These are phyloP conservation scores for Penicillium rolfsii DNA, from an alignment of 2,329 filamentous ascomycete genomes.

Conservation along the genomic window DNA sequence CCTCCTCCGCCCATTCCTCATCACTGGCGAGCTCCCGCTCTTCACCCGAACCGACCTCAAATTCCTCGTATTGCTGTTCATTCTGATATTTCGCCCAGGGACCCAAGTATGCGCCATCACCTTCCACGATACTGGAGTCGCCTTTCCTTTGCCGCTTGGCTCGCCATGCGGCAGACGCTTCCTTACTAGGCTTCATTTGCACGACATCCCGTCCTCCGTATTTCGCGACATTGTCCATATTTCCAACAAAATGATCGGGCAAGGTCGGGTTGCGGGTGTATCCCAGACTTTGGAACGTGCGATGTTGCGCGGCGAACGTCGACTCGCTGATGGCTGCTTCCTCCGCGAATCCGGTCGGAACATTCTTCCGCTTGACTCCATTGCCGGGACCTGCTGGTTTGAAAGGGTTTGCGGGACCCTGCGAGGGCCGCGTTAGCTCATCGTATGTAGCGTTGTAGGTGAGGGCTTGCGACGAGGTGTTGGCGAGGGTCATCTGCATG, in stretches of 20 bases:
- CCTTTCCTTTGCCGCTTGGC: conserved; percentile 84
- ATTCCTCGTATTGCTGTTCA: conserved; percentile 71
- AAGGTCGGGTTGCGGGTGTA: conserved; percentile 55
- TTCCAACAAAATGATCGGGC: conserved; percentile 52
- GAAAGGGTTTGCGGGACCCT: conserved; percentile 77
- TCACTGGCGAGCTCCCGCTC: conserved; percentile 75
- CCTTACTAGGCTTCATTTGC: conserved; percentile 65
- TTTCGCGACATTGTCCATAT: conserved; percentile 49
- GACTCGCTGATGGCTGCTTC: conserved; percentile 90
- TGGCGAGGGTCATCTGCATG: conserved; percentile 56
- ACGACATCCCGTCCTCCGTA: conserved; percentile 57
- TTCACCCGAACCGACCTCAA: conserved; percentile 63
- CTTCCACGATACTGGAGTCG: conserved; percentile 79
- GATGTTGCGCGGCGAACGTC: conserved; percentile 84
- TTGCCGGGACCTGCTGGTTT: conserved; percentile 60
- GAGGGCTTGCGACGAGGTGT: conserved; percentile 54
- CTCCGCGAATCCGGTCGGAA: conserved; percentile 82
- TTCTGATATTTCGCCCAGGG: conserved; percentile 88
- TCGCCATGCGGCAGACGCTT: conserved; percentile 67
- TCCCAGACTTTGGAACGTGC: conserved; percentile 71
- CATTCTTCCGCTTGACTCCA: conserved; percentile 73
- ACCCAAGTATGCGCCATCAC: conserved; percentile 84
- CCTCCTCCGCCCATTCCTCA: conserved; percentile 74
- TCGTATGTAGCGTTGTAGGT: conserved; percentile 67
- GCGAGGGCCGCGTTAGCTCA: conserved; percentile 66